Conservation (phyloP, 2,329 filamentous ascomycete species). For the Hymenoscyphus repandus region DNA sequence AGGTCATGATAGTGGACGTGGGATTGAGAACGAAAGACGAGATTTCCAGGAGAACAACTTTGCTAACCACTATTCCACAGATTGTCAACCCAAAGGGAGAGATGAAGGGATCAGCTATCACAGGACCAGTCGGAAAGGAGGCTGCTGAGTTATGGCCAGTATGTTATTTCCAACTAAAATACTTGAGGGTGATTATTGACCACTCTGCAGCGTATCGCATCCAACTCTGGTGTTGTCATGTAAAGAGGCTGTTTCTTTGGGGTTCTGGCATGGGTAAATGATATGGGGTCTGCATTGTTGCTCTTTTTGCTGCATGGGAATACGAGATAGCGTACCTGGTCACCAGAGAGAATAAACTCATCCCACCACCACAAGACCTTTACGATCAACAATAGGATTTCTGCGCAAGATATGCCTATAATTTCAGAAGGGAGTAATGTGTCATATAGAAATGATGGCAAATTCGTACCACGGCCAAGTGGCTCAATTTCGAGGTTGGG, state of each 20-base stretch:
- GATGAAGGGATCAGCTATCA: conserved; percentile 99
- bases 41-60: background rate
- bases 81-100: conserved; percentile 99
- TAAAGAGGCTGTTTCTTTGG: conserved; percentile 51
- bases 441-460: no score
- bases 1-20: background rate
- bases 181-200: conserved; percentile 9
- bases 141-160: conserved; percentile 99
- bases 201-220: conserved; percentile 82
- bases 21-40: background rate
- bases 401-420: background rate
- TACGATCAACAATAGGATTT: background rate
- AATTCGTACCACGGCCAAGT: no score
- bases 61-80: conserved; percentile 45
- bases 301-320: conserved; percentile 4
- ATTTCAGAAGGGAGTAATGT: no score
- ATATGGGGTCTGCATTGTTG: conserved; percentile 7
- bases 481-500: no score
- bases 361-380: background rate
- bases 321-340: conserved; percentile 1
- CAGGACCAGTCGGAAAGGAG: conserved; percentile 98
- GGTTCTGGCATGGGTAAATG: conserved; percentile 12
- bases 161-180: conserved; percentile 38
- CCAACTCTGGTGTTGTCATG: conserved; percentile 99
- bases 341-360: conserved; percentile 1